Evolutionary conservation across 163 green algal genomes (phyloP).

Genomic region (Scenedesmus sp.): DNA sequence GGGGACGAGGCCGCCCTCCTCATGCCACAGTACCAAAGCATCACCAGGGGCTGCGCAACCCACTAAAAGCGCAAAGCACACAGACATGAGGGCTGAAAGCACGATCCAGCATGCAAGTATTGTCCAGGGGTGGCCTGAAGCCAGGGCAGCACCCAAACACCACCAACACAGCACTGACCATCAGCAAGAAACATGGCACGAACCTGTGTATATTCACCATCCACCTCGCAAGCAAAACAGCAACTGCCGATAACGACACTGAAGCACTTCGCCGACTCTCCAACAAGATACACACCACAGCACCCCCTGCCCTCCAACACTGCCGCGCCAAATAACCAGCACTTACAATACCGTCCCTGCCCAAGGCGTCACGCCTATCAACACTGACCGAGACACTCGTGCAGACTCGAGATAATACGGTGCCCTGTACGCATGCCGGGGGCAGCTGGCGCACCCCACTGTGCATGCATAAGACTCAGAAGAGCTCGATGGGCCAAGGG

Average conservation of each 20-base stretch:
- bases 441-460: background rate
- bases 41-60: background rate
- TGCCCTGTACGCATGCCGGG: background rate
- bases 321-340: slow-evolving; percentile 13
- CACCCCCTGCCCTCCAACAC: slow-evolving; percentile 8
- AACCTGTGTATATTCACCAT: slow-evolving; percentile 5
- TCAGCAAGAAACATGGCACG: background rate
- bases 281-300: slow-evolving; percentile 11
- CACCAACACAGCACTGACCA: background rate
- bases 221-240: slow-evolving; percentile 5
- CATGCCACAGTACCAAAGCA: background rate
- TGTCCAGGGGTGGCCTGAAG: background rate
- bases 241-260: background rate
- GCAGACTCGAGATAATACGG: background rate
- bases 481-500: background rate
- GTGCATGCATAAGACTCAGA: background rate
- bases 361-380: background rate
- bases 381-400: background rate
- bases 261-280: slow-evolving; percentile 4
- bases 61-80: background rate
- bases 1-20: background rate
- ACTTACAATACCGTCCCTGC: background rate
- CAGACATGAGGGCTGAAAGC: background rate
- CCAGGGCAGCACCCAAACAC: background rate
- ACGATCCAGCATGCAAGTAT: background rate